phyloP scores from a whole-genome alignment of 805 yeast genomes.

The Saccharomycopsis babjevae region DNA sequence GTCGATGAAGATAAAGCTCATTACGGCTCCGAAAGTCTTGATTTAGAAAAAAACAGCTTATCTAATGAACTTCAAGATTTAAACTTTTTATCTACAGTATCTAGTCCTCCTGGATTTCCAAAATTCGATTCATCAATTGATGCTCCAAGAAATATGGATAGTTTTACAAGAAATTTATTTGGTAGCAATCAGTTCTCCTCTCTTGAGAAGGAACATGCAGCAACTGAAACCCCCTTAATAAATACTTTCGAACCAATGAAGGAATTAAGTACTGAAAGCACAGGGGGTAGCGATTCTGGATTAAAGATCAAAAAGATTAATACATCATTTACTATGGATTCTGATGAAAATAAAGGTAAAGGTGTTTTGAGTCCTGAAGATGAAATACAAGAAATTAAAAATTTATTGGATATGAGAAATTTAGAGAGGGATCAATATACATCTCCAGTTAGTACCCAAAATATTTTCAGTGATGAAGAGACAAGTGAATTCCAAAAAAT shows the following conservation, averaged over 20 bases:
- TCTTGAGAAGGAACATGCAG: not conserved
- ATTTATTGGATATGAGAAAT: slow-evolving; percentile 4
- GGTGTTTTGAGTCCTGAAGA: slow-evolving; percentile 5
- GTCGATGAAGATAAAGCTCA: not conserved
- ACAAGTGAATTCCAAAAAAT: slow-evolving; percentile 8
- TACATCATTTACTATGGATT: not conserved
- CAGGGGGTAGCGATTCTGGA: not conserved
- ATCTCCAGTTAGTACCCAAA: not conserved
- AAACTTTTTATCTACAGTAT: not conserved
- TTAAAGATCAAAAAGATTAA: not conserved
- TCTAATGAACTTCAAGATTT: not conserved
- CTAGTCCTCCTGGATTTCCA: not conserved
- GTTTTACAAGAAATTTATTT: not conserved
- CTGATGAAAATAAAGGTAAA: not conserved
- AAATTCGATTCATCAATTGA: not conserved
- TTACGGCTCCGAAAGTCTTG: not conserved
- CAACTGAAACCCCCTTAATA: not conserved
- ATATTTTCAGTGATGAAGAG: slow-evolving; percentile 9
- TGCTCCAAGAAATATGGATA: not conserved
- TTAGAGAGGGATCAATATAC: not conserved
- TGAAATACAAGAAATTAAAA: slow-evolving; percentile 9
- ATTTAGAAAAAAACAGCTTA: no score
- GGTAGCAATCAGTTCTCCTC: not conserved
- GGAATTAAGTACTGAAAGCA: not conserved
- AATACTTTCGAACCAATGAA: not conserved